Evolutionary conservation across 495 filamentous ascomycete genomes (phyloP).

Genomic region (Aspergillus conjunctus): DNA sequence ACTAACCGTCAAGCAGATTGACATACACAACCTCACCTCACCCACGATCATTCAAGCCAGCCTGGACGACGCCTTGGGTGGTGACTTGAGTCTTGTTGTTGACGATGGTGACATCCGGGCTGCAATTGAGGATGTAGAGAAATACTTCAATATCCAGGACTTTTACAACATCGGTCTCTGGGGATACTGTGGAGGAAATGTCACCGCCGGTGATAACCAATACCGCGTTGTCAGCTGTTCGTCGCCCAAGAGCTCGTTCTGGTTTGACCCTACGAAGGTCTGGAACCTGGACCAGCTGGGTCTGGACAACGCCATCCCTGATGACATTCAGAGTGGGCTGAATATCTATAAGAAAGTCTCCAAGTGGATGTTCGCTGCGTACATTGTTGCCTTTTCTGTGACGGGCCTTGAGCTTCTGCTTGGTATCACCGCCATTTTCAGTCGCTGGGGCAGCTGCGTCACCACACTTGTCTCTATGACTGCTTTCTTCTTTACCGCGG

Average conservation of each 20-base stretch:
- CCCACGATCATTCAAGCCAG: constrained; percentile 27
- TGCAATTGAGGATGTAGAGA: constrained; percentile 36
- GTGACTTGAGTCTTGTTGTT: constrained; percentile 35
- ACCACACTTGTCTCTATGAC: constrained; percentile 72
- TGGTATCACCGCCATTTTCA: constrained; percentile 69
- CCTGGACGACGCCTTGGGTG: no score
- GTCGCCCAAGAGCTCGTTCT: constrained; percentile 62
- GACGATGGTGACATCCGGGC: constrained; percentile 33
- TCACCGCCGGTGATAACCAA: constrained; percentile 40
- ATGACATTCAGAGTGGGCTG: constrained; percentile 63
- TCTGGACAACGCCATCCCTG: constrained; percentile 61
- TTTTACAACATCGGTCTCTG: constrained; percentile 82
- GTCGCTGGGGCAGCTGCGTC: constrained; percentile 70
- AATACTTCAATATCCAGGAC: constrained; percentile 64
- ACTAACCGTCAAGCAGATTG: constrained; percentile 33
- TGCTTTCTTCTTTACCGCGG: constrained; percentile 58
- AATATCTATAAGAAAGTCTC: constrained; percentile 69
- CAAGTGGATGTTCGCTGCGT: constrained; percentile 80
- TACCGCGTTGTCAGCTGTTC: constrained; percentile 55
- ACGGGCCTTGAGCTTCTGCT: constrained; percentile 70
- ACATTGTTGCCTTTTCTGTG: constrained; percentile 67
- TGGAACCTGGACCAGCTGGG: constrained; percentile 61
- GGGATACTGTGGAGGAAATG: constrained; percentile 78
- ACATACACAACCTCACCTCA: constrained; percentile 43
- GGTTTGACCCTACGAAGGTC: constrained; percentile 70